A percentile compares a stretch with the other conserved stretches of the same genome.
These are phyloP conservation scores for Nemania diffusa DNA, from an alignment of 2,329 filamentous ascomycete genomes.

Conservation along the genomic window DNA sequence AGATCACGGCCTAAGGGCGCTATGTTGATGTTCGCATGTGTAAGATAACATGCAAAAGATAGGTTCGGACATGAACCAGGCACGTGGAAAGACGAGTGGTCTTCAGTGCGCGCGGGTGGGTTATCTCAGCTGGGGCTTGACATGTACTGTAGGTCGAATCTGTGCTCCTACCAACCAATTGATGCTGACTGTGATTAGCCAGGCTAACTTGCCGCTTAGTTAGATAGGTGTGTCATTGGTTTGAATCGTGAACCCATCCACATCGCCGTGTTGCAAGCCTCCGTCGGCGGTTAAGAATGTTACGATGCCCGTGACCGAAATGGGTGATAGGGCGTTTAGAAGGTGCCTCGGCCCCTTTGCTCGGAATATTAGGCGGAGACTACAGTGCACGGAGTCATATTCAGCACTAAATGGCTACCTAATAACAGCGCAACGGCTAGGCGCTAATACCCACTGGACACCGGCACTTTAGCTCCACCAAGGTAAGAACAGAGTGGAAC, in stretches of 20 bases:
- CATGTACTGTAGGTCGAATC: not conserved
- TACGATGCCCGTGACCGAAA: not conserved
- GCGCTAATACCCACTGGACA: not conserved
- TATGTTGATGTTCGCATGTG: not conserved
- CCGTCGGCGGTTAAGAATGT: not conserved
- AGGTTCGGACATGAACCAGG: not conserved
- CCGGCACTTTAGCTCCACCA: not conserved
- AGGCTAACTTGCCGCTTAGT: not conserved
- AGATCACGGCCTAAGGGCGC: not conserved
- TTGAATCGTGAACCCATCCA: not conserved
- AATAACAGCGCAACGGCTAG: not conserved
- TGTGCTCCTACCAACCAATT: not conserved
- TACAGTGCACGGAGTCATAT: not conserved
- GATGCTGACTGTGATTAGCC: not conserved
- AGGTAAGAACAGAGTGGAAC: not conserved
- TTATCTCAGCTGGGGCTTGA: not conserved
- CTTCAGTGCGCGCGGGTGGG: not conserved
- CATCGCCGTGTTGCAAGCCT: not conserved
- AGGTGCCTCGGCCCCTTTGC: not conserved
- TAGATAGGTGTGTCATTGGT: not conserved
- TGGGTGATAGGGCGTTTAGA: not conserved
- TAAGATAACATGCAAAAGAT: not conserved
- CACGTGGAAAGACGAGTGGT: slow-evolving; percentile 1
- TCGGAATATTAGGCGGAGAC: not conserved
- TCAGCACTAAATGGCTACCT: not conserved